Conservation (phyloP, 2,329 filamentous ascomycete genomes). For the Colletotrichum eleusines region DNA sequence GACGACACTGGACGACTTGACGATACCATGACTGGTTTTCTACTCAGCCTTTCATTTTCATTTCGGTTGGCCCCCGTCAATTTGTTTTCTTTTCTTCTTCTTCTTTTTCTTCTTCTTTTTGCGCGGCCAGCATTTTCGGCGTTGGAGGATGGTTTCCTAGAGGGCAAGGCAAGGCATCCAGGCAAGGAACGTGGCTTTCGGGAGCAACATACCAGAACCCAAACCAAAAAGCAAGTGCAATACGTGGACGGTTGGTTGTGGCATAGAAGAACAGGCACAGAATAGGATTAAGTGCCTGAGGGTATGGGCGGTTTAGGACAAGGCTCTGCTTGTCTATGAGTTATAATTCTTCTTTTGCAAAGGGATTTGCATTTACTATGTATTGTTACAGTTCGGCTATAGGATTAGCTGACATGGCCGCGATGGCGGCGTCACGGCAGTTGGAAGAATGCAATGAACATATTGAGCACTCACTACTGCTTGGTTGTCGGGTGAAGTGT, state of each 20-base stretch:
- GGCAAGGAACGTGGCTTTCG: slow-evolving; percentile 26
- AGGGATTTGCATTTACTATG: slow-evolving; percentile 42
- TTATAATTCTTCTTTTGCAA: slow-evolving; percentile 41
- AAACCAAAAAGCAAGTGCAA: slow-evolving; percentile 29
- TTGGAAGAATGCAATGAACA: slow-evolving; percentile 37
- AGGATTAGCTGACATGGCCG: slow-evolving; percentile 27
- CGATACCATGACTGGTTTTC: slow-evolving; percentile 42
- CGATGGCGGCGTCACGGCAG: slow-evolving; percentile 32
- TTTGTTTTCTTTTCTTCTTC: slow-evolving; percentile 1
- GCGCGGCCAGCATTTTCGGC: slow-evolving; percentile 39
- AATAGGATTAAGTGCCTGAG: slow-evolving; percentile 24
- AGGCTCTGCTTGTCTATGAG: slow-evolving; percentile 39
- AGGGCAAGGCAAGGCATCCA: slow-evolving; percentile 29
- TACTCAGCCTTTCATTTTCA: slow-evolving; percentile 31
- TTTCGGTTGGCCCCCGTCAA: slow-evolving; percentile 27
- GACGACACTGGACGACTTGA: slow-evolving; percentile 41
- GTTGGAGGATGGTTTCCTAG: slow-evolving; percentile 38
- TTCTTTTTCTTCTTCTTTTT: slow-evolving; percentile 25
- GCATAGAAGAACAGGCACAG: slow-evolving; percentile 33
- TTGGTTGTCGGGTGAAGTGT: not conserved
- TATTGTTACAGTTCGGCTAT: slow-evolving; percentile 40
- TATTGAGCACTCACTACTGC: slow-evolving; percentile 17
- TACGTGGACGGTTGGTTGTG: slow-evolving; percentile 20
- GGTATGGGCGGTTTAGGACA: slow-evolving; percentile 25
- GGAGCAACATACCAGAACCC: slow-evolving; percentile 29